These are phyloP conservation scores for Tympanopsis confertula DNA, from an alignment of 2,329 filamentous ascomycete species.

Conservation along the genomic window DNA sequence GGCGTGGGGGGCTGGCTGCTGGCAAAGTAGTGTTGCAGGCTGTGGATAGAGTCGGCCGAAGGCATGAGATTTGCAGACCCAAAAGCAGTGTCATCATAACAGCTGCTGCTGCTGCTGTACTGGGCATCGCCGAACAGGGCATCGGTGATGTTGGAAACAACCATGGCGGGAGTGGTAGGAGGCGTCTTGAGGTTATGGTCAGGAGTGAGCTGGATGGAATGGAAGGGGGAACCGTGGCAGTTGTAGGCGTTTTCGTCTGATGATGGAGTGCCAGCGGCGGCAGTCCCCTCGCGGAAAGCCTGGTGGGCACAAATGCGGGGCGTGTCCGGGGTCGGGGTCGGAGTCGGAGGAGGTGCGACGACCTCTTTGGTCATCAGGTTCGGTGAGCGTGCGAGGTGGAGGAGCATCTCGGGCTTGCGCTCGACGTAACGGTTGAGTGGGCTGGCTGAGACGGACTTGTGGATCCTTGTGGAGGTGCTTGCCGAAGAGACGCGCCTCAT, in stretches of 20 bases:
- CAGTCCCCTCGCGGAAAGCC: neutral
- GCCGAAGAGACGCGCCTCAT: conserved; percentile 40
- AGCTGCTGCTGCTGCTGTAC: conserved; percentile 17
- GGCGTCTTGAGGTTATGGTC: conserved; percentile 38
- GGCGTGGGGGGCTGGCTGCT: conserved; percentile 36
- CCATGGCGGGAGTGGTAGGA: conserved; percentile 36
- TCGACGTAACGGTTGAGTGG: conserved; percentile 31
- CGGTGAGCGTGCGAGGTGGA: conserved; percentile 19
- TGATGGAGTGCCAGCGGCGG: no score
- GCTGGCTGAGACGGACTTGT: conserved; percentile 19
- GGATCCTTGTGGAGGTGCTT: conserved; percentile 26
- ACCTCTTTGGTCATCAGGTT: no score
- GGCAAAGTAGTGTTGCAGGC: conserved; percentile 32
- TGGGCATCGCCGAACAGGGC: conserved; percentile 22
- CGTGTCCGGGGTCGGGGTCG: neutral
- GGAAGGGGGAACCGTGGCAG: conserved; percentile 3
- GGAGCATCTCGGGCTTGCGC: conserved; percentile 29
- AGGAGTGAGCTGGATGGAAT: conserved; percentile 7
- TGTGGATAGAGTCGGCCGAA: conserved; percentile 9
- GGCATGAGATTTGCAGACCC: conserved; percentile 31
- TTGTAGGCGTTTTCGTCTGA: conserved; percentile 5
- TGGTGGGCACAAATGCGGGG: neutral
- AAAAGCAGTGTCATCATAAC: conserved; percentile 33
- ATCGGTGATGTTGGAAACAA: conserved; percentile 22
- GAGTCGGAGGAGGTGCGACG: no score